Percentiles rank a stretch among this genome's conserved stretches.
These are phyloP conservation scores for Arthrobotrys iridis DNA, from an alignment of 2,329 filamentous ascomycete genomes.

Conservation along the genomic window DNA sequence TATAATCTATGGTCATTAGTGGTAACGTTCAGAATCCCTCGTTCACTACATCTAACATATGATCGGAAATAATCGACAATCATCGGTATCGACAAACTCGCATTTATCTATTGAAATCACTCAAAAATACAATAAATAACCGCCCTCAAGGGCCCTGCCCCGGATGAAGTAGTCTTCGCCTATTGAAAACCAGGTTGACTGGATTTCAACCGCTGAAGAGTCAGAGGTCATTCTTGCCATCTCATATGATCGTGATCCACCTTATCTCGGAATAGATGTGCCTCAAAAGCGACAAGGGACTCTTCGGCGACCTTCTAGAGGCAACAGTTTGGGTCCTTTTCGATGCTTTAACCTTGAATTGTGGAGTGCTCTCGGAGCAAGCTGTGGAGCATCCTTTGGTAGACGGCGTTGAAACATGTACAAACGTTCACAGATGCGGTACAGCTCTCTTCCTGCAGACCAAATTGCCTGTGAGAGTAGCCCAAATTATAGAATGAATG, in stretches of 20 bases:
- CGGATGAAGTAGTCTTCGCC: conserved; percentile 17
- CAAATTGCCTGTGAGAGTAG: neutral
- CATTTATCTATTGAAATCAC: neutral
- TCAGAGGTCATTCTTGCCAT: conserved; percentile 44
- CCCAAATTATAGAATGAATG: neutral
- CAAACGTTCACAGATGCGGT: neutral
- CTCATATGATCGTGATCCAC: conserved; percentile 20
- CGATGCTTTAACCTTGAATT: conserved; percentile 24
- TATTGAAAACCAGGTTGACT: conserved; percentile 37
- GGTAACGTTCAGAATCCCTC: too few relatives aligned
- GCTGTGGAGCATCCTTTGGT: neutral
- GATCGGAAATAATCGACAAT: too few relatives aligned
- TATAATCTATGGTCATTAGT: too few relatives aligned
- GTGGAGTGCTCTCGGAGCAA: conserved; percentile 23
- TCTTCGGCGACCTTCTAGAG: conserved; percentile 52
- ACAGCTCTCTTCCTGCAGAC: neutral
- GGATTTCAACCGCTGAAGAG: conserved; percentile 35
- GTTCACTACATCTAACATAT: too few relatives aligned
- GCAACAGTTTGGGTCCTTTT: conserved; percentile 15
- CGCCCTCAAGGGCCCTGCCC: conserved; percentile 17
- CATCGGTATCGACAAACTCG: too few relatives aligned
- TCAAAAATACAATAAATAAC: conserved; percentile 13
- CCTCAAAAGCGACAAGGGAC: conserved; percentile 36
- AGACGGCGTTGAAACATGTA: neutral
- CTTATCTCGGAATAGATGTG: conserved; percentile 52